These are phyloP conservation scores for Taxillus chinensis DNA, from an alignment of 164 flowering plant species.

Conservation along the genomic window DNA sequence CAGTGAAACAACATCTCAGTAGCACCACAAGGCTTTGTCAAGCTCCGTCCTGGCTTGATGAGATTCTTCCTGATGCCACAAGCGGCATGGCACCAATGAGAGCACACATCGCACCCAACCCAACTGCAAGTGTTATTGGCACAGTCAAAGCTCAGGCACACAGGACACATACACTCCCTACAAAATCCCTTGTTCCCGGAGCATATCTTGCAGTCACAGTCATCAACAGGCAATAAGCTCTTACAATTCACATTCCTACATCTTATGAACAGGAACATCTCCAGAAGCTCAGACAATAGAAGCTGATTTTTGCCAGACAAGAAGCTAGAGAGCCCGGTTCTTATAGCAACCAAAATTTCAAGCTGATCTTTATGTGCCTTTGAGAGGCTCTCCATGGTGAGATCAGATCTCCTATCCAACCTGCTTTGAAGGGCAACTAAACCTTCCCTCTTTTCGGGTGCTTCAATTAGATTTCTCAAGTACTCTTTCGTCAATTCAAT, in stretches of 20 bases:
- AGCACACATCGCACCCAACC: slow-evolving; percentile 95
- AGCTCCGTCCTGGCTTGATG: slow-evolving; percentile 62
- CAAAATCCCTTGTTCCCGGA: slow-evolving; percentile 79
- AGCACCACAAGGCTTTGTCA: slow-evolving; percentile 54
- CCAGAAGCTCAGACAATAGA: slow-evolving; percentile 49
- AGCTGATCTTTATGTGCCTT: slow-evolving; percentile 60
- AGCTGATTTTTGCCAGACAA: slow-evolving; percentile 30
- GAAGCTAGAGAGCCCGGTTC: slow-evolving; percentile 50
- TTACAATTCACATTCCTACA: slow-evolving; percentile 73
- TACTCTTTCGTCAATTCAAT: slow-evolving; percentile 49
- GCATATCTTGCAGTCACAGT: slow-evolving; percentile 95
- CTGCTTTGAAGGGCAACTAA: slow-evolving; percentile 41
- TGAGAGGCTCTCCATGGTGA: slow-evolving; percentile 53
- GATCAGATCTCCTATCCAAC: slow-evolving; percentile 66
- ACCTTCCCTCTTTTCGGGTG: slow-evolving; percentile 57
- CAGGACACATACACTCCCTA: slow-evolving; percentile 91
- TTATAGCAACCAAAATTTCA: slow-evolving; percentile 62
- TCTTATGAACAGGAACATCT: slow-evolving; percentile 60
- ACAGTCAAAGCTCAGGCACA: slow-evolving; percentile 76
- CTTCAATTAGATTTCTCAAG: slow-evolving; percentile 39
- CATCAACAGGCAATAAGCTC: slow-evolving; percentile 69
- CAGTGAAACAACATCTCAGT: slow-evolving; percentile 81
- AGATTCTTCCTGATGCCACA: slow-evolving; percentile 70
- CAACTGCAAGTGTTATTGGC: slow-evolving; percentile 91
- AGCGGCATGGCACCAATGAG: slow-evolving; percentile 94